Conservation (phyloP, 2,329 filamentous ascomycete species). For the Westerdykella sp. region DNA sequence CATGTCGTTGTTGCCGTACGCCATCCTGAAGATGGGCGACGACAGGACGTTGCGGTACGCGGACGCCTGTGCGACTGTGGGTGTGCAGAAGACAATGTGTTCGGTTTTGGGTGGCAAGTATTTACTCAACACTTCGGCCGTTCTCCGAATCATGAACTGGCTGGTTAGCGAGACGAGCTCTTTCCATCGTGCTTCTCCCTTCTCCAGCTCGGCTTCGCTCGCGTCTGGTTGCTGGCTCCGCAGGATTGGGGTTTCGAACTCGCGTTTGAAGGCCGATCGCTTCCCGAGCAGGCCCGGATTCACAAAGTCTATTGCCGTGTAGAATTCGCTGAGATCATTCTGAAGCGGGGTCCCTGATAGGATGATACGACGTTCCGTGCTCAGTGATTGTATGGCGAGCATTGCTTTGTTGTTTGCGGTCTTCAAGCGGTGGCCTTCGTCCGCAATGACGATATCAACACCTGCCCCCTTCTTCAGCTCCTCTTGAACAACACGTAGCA, state of each 20-base stretch:
- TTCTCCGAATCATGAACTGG: slow-evolving; percentile 60
- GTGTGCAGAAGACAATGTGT: slow-evolving; percentile 60
- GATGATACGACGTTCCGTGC: slow-evolving; percentile 56
- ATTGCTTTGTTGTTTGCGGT: slow-evolving; percentile 64
- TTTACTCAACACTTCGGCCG: slow-evolving; percentile 59
- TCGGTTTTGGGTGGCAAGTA: slow-evolving; percentile 63
- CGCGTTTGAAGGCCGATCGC: slow-evolving; percentile 56
- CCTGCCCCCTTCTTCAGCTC: slow-evolving; percentile 56
- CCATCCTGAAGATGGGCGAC: slow-evolving; percentile 57
- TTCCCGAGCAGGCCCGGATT: slow-evolving; percentile 60
- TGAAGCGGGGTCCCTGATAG: slow-evolving; percentile 63
- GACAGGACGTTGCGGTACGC: slow-evolving; percentile 59
- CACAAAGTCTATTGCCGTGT: slow-evolving; percentile 61
- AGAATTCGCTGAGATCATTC: slow-evolving; percentile 63
- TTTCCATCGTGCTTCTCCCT: slow-evolving; percentile 55
- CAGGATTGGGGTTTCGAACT: slow-evolving; percentile 60
- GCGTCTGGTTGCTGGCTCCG: slow-evolving; percentile 59
- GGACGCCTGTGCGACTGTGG: slow-evolving; percentile 54
- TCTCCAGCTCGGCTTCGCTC: slow-evolving; percentile 55
- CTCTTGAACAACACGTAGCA: slow-evolving; percentile 58
- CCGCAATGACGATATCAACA: slow-evolving; percentile 65
- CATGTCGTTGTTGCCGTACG: slow-evolving; percentile 56
- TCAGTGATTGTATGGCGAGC: slow-evolving; percentile 58
- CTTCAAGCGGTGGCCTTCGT: slow-evolving; percentile 63
- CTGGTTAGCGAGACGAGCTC: slow-evolving; percentile 56